Evolutionary conservation across 106 monocot genomes (phyloP).

Genomic region (Alisma plantagoaquatica): DNA sequence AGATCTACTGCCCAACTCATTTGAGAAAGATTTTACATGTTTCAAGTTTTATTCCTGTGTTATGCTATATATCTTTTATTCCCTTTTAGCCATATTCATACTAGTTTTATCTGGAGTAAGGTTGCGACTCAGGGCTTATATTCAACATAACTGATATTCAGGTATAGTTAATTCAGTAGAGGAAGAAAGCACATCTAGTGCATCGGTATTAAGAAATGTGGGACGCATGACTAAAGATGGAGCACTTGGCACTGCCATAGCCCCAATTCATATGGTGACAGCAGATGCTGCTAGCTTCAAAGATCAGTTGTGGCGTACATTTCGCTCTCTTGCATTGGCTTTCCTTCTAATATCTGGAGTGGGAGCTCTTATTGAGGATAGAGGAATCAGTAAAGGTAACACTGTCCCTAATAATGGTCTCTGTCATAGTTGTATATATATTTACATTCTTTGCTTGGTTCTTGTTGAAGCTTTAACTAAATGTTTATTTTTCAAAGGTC

Average conservation of each 20-base stretch:
- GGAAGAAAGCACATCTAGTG: constrained; percentile 39
- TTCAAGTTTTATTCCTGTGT: no score
- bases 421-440: neutral
- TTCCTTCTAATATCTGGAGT: constrained; percentile 96
- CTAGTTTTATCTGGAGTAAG: no score
- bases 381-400: constrained; percentile 94
- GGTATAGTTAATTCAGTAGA: constrained; percentile 40
- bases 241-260: constrained; percentile 69
- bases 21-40: no score
- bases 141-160: no score
- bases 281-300: constrained; percentile 83
- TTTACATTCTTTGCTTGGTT: neutral
- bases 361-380: constrained; percentile 96
- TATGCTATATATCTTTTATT: no score
- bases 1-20: no score
- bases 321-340: constrained; percentile 71
- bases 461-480: neutral
- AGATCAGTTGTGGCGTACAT: constrained; percentile 91
- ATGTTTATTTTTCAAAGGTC: constrained; percentile 23
- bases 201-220: constrained; percentile 48
- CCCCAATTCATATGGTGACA: constrained; percentile 97
- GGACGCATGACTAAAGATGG: constrained; percentile 62
- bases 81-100: no score
- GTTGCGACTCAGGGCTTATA: no score
- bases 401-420: no score